Percentiles rank a stretch among this genome's conserved stretches.
Conservation (phyloP, 148 eudicot genomes). For the Spergularia bocconei region DNA sequence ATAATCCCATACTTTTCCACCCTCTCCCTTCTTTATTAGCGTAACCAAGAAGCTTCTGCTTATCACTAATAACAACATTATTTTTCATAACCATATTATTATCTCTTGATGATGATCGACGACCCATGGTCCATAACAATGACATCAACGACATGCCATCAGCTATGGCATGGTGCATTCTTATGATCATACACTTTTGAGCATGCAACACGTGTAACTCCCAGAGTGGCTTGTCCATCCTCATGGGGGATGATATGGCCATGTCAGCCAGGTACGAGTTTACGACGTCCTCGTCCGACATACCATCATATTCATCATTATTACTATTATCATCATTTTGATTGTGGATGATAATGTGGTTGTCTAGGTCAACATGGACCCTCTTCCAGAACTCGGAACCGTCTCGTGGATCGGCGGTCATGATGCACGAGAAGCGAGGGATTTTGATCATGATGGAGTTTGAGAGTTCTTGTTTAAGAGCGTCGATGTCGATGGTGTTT, state of each 20-base stretch:
- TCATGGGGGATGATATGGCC: conserved; percentile 48
- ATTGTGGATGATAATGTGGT: conserved; percentile 42
- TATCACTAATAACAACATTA: not conserved
- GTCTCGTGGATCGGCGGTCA: conserved; percentile 31
- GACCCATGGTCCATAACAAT: conserved; percentile 36
- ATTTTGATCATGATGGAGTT: conserved; percentile 41
- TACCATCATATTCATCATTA: not conserved
- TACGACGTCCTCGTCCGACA: conserved; percentile 31
- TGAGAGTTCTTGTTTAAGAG: conserved; percentile 30
- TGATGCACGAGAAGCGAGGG: conserved; percentile 62
- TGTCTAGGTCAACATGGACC: conserved; percentile 43
- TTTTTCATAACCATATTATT: not conserved
- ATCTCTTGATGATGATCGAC: not conserved
- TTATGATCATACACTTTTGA: conserved; percentile 40
- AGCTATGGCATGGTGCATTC: conserved; percentile 66
- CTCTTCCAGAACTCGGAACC: conserved; percentile 50
- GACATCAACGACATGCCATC: conserved; percentile 69
- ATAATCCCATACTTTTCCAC: conserved; percentile 4
- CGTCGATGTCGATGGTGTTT: conserved; percentile 36
- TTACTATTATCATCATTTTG: not conserved
- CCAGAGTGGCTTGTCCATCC: conserved; percentile 62
- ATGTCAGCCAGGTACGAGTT: conserved; percentile 49
- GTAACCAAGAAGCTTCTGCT: not conserved
- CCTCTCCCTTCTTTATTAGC: not conserved
- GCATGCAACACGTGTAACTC: conserved; percentile 50